phyloP scores from a whole-genome alignment of 768 basidiomycete species.

The Lentinula sp. region DNA sequence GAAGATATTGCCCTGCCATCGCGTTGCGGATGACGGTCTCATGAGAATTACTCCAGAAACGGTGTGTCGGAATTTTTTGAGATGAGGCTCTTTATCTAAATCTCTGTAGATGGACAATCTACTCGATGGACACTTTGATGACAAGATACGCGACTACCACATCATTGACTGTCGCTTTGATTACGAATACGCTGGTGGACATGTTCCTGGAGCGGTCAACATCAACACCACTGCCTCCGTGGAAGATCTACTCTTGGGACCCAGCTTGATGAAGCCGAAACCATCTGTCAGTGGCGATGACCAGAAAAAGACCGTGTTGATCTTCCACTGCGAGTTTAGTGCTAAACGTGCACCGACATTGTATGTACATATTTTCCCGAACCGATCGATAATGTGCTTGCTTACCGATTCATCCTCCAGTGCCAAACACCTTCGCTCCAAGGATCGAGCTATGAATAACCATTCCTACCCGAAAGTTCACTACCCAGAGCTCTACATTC shows the following conservation, averaged over 20 bases:
- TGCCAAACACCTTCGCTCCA: constrained; percentile 88
- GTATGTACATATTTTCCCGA: constrained; percentile 31
- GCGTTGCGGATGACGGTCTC: constrained; percentile 90
- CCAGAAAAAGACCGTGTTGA: constrained; percentile 71
- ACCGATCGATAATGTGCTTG: not conserved
- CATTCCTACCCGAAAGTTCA: constrained; percentile 87
- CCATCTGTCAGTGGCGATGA: constrained; percentile 72
- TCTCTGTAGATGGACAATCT: constrained; percentile 65
- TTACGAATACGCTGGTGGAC: constrained; percentile 93
- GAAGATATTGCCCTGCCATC: constrained; percentile 90
- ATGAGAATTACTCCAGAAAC: constrained; percentile 84
- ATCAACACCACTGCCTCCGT: constrained; percentile 76
- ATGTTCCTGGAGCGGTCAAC: constrained; percentile 88
- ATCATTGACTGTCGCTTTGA: constrained; percentile 97
- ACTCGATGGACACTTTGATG: constrained; percentile 66
- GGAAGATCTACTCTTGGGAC: constrained; percentile 74
- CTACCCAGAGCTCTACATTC: constrained; percentile 94
- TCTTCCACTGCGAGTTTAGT: constrained; percentile 99
- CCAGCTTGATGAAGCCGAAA: constrained; percentile 45
- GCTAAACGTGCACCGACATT: constrained; percentile 94
- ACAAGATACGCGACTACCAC: constrained; percentile 61
- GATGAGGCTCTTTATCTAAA: constrained; percentile 10
- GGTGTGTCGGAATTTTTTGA: constrained; percentile 37
- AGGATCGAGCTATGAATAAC: constrained; percentile 85
- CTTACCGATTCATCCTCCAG: constrained; percentile 30